A percentile compares a stretch with the other conserved stretches of the same genome.
These are phyloP conservation scores for Spergularia bocconei DNA, from an alignment of 148 eudicot species.

Conservation along the genomic window DNA sequence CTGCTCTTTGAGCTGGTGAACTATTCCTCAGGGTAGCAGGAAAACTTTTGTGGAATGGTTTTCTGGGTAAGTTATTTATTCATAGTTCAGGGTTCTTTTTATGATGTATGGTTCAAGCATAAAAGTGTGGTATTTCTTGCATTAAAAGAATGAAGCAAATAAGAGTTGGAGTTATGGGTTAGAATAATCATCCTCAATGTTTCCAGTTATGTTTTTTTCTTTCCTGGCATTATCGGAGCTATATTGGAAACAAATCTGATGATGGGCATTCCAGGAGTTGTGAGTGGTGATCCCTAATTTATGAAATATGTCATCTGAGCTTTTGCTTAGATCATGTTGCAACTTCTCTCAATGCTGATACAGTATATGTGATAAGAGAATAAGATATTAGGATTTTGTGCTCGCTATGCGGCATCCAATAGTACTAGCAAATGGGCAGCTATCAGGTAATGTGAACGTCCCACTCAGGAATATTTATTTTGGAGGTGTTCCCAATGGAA, in stretches of 20 bases:
- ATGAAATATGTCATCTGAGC: too few species aligned
- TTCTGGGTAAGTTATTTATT: not conserved
- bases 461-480: not conserved
- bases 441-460: too few species aligned
- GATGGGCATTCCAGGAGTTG: too few species aligned
- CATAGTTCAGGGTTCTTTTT: not conserved
- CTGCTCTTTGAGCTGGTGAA: not conserved
- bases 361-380: too few species aligned
- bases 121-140: not conserved
- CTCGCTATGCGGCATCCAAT: too few species aligned
- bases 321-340: too few species aligned
- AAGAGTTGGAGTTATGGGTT: not conserved
- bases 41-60: not conserved
- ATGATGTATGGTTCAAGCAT: not conserved
- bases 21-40: not conserved
- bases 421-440: too few species aligned
- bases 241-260: too few species aligned
- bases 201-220: not conserved
- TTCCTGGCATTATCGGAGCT: too few species aligned
- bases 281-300: too few species aligned
- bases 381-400: too few species aligned
- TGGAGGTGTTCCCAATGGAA: not conserved
- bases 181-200: not conserved
- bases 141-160: not conserved
- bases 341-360: too few species aligned